phyloP scores from a whole-genome alignment of 2,329 filamentous ascomycete genomes.

The Alternaria novae-zelandiae region DNA sequence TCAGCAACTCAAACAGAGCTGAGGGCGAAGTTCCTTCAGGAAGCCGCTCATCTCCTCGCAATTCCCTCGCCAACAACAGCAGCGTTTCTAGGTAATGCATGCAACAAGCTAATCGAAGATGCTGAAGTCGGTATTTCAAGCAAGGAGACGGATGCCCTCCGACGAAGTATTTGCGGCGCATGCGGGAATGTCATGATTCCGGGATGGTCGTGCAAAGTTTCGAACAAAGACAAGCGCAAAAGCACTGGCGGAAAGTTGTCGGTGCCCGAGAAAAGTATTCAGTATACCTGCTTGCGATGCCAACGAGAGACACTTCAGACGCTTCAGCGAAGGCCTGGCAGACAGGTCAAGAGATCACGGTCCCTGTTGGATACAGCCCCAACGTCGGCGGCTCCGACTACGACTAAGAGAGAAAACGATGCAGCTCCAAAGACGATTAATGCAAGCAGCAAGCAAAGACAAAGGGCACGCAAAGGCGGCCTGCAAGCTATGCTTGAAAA shows the following conservation, averaged over 20 bases:
- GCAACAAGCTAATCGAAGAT: constrained; percentile 37
- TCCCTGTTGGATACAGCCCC: background rate
- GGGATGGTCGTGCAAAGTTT: constrained; percentile 43
- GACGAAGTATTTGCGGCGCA: constrained; percentile 43
- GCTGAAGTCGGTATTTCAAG: constrained; percentile 29
- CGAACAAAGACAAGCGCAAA: constrained; percentile 12
- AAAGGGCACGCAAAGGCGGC: constrained; percentile 61
- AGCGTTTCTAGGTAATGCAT: constrained; percentile 38
- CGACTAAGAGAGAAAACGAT: constrained; percentile 14
- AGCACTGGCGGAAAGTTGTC: constrained; percentile 5
- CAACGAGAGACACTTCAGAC: constrained; percentile 37
- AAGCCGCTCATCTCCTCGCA: constrained; percentile 42
- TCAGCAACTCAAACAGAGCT: constrained; percentile 20
- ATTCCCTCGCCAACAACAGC: constrained; percentile 43
- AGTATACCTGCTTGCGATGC: constrained; percentile 42
- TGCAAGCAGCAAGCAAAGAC: constrained; percentile 60
- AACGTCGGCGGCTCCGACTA: background rate
- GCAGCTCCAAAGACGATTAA: constrained; percentile 48
- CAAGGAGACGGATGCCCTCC: constrained; percentile 40
- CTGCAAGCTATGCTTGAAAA: constrained; percentile 61
- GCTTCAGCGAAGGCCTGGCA: constrained; percentile 26
- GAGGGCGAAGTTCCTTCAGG: constrained; percentile 41
- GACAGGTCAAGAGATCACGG: constrained; percentile 22
- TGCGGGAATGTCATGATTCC: constrained; percentile 48
- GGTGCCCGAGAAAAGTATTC: constrained; percentile 25